Evolutionary conservation across 768 basidiomycete genomes (phyloP).

Genomic region (Cyclocybe cylindracea): DNA sequence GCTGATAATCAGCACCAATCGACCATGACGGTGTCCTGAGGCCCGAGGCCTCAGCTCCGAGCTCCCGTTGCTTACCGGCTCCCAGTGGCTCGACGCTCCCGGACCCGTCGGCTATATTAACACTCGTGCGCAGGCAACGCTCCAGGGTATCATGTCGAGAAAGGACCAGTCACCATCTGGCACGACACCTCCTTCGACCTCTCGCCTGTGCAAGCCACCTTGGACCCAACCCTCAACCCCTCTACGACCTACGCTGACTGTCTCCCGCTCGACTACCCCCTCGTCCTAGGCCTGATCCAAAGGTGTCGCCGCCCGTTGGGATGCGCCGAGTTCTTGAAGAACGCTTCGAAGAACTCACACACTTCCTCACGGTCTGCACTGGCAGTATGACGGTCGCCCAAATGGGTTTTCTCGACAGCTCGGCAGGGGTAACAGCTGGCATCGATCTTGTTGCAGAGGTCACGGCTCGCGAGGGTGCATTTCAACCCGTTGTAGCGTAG

Average conservation of each 20-base stretch:
- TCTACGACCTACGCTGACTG: constrained; percentile 15
- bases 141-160: not conserved
- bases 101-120: constrained; percentile 18
- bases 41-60: constrained; percentile 1
- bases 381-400: too few species aligned
- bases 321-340: constrained; percentile 11
- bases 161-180: constrained; percentile 14
- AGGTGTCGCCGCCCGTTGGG: constrained; percentile 2
- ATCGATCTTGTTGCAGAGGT: too few species aligned
- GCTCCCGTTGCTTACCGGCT: constrained; percentile 12
- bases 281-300: constrained; percentile 17
- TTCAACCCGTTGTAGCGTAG: too few species aligned
- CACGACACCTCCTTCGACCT: constrained; percentile 17
- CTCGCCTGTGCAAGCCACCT: constrained; percentile 9
- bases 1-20: too few species aligned
- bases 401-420: too few species aligned
- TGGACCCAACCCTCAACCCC: constrained; percentile 15
- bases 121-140: constrained; percentile 11
- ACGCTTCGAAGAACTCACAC: not conserved
- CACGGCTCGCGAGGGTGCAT: too few species aligned
- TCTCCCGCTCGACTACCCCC: constrained; percentile 19
- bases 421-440: too few species aligned
- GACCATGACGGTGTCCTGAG: too few species aligned
- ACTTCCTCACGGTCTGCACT: too few species aligned
- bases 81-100: constrained; percentile 17